Evolutionary conservation across 148 eudicot genomes (phyloP).

Genomic region (Mesembryanthemum crystallinum): DNA sequence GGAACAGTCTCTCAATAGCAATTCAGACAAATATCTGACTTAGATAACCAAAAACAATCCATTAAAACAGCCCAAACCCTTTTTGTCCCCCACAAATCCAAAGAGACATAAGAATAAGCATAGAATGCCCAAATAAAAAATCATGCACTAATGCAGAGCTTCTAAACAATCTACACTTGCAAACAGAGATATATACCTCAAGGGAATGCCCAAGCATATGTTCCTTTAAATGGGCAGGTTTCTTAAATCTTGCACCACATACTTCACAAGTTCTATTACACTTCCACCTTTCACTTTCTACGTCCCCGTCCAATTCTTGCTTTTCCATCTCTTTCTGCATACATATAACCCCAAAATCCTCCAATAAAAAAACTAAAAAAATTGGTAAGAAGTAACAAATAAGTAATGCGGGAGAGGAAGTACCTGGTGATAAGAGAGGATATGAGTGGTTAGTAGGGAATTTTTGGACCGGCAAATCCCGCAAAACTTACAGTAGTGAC

Average conservation of each 20-base stretch:
- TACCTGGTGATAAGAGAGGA: slow-evolving; percentile 49
- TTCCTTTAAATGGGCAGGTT: slow-evolving; percentile 90
- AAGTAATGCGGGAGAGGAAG: neutral
- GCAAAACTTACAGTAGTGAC: slow-evolving; percentile 65
- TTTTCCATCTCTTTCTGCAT: slow-evolving; percentile 50
- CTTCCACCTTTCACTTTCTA: slow-evolving; percentile 30
- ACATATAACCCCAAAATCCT: neutral
- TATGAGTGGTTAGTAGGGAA: slow-evolving; percentile 40
- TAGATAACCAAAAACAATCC: no score
- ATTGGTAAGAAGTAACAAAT: no score
- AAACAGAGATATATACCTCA: slow-evolving; percentile 45
- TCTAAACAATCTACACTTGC: neutral
- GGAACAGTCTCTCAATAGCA: no score
- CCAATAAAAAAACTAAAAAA: no score
- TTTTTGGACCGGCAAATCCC: slow-evolving; percentile 65
- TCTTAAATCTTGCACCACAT: slow-evolving; percentile 62
- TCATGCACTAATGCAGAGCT: neutral
- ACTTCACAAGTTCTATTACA: slow-evolving; percentile 55
- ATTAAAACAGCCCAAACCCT: no score
- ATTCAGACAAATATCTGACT: no score
- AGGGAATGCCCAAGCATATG: slow-evolving; percentile 83
- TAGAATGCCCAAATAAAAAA: neutral
- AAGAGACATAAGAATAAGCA: neutral
- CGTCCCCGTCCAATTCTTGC: slow-evolving; percentile 22
- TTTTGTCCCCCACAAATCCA: neutral